phyloP scores from a whole-genome alignment of 2,329 filamentous ascomycete species.

The Atkinsonella texensis region DNA sequence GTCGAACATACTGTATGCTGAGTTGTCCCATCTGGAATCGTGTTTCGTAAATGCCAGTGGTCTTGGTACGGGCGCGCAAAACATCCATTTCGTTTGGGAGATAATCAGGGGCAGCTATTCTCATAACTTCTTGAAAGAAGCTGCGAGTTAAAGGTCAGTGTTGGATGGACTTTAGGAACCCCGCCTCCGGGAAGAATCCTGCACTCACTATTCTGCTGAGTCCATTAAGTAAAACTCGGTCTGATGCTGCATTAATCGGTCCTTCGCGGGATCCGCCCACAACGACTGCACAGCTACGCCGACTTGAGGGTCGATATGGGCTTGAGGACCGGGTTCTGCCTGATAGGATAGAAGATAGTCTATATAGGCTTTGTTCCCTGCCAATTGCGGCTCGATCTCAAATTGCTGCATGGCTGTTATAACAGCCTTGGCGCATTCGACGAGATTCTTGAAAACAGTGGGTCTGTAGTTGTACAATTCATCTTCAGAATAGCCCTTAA shows the following conservation, averaged over 20 bases:
- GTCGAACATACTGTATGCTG: slow-evolving; percentile 77
- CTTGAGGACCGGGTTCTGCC: slow-evolving; percentile 81
- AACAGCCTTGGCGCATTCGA: slow-evolving; percentile 91
- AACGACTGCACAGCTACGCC: slow-evolving; percentile 73
- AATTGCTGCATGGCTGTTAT: slow-evolving; percentile 89
- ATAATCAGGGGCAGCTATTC: slow-evolving; percentile 77
- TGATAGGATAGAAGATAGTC: slow-evolving; percentile 79
- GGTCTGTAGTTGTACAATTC: slow-evolving; percentile 89
- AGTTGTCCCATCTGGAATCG: slow-evolving; percentile 97
- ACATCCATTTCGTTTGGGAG: slow-evolving; percentile 92
- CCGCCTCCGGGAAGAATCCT: background rate
- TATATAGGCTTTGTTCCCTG: slow-evolving; percentile 61
- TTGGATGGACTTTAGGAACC: background rate
- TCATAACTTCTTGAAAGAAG: slow-evolving; percentile 86
- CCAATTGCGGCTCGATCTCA: slow-evolving; percentile 63
- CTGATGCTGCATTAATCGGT: slow-evolving; percentile 78
- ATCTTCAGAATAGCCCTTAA: slow-evolving; percentile 92
- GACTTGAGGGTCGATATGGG: slow-evolving; percentile 67
- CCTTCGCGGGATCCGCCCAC: slow-evolving; percentile 81
- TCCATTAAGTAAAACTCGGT: slow-evolving; percentile 99
- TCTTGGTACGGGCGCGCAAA: slow-evolving; percentile 90
- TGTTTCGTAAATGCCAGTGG: slow-evolving; percentile 97
- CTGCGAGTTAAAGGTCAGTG: slow-evolving; percentile 32
- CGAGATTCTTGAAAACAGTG: slow-evolving; percentile 95
- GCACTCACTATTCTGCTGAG: slow-evolving; percentile 85